A percentile compares a stretch with the other conserved stretches of the same genome.
phyloP scores from a whole-genome alignment of 1,139 yeast genomes.

The Pichia sp. region DNA sequence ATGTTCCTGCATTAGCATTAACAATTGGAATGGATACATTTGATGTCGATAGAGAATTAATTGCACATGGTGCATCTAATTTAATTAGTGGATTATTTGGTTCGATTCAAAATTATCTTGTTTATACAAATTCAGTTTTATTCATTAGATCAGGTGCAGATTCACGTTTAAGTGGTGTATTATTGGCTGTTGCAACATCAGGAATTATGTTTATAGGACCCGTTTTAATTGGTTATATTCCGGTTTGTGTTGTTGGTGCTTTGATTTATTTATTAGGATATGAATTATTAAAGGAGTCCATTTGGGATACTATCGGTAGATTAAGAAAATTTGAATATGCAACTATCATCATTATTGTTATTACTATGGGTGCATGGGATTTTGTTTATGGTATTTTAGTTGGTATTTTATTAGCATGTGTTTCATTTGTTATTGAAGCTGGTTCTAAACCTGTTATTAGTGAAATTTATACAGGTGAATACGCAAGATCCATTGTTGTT shows the following conservation, averaged over 20 bases:
- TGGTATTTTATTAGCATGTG: slow-evolving; percentile 86
- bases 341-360: slow-evolving; percentile 76
- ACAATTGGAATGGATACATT: slow-evolving; percentile 79
- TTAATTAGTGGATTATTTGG: slow-evolving; percentile 78
- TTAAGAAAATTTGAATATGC: slow-evolving; percentile 70
- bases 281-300: slow-evolving; percentile 79
- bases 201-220: slow-evolving; percentile 86
- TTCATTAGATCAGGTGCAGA: slow-evolving; percentile 95
- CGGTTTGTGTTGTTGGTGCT: slow-evolving; percentile 92
- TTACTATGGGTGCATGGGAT: slow-evolving; percentile 93
- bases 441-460: slow-evolving; percentile 77
- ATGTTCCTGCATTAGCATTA: slow-evolving; percentile 94
- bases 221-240: slow-evolving; percentile 84
- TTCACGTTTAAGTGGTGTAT: slow-evolving; percentile 76
- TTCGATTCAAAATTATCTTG: slow-evolving; percentile 87
- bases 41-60: slow-evolving; percentile 86
- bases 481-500: slow-evolving; percentile 86
- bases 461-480: slow-evolving; percentile 79
- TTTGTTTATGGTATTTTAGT: slow-evolving; percentile 88
- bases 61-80: slow-evolving; percentile 94
- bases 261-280: slow-evolving; percentile 85
- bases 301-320: slow-evolving; percentile 77
- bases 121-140: slow-evolving; percentile 85
- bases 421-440: slow-evolving; percentile 86
- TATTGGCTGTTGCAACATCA: slow-evolving; percentile 77